Conservation (phyloP, 2,329 filamentous ascomycete genomes). For the Colletotrichum spaethianum region DNA sequence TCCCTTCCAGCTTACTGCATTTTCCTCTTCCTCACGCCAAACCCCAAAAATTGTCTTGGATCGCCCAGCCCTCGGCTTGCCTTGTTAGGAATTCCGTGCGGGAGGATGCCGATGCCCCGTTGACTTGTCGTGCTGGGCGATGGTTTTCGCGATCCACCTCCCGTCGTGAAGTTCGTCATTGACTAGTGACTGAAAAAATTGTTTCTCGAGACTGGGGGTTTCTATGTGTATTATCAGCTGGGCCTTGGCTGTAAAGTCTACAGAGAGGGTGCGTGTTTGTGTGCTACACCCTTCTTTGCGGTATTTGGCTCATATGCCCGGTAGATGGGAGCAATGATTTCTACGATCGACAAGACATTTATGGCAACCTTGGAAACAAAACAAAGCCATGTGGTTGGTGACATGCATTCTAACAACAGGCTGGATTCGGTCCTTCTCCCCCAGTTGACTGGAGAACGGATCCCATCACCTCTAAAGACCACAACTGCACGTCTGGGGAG, state of each 20-base stretch:
- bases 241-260: neutral
- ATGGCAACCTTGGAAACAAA: neutral
- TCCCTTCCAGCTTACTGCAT: constrained; percentile 12
- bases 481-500: constrained; percentile 15
- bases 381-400: neutral
- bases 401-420: neutral
- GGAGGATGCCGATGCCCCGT: constrained; percentile 26
- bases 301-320: neutral
- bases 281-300: neutral
- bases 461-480: constrained; percentile 16
- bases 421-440: constrained; percentile 12
- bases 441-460: neutral
- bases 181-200: neutral
- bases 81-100: constrained; percentile 34
- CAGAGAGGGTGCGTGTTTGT: neutral
- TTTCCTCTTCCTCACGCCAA: neutral
- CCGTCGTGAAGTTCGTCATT: neutral
- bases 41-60: neutral
- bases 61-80: constrained; percentile 36
- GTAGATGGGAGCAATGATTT: too few relatives aligned
- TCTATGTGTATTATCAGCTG: too few relatives aligned
- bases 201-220: neutral
- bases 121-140: constrained; percentile 25
- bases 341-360: neutral
- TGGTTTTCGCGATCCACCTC: constrained; percentile 22